These are phyloP conservation scores for Calophaca sinica DNA, from an alignment of 306 rosid genomes.

Conservation along the genomic window DNA sequence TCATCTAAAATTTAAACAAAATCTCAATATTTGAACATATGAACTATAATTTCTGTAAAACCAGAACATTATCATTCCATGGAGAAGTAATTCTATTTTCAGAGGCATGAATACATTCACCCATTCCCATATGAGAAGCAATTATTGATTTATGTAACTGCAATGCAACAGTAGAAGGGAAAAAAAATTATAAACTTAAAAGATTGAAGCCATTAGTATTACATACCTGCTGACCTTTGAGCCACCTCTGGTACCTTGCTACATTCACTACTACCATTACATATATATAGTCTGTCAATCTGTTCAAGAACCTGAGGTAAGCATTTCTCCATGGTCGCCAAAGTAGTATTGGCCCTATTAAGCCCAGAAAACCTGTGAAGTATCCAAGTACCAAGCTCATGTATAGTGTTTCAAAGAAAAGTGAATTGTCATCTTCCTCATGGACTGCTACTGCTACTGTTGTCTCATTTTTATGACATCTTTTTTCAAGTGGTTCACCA, in stretches of 20 bases:
- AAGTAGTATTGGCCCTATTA: conserved; percentile 25
- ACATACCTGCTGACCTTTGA: conserved; percentile 8
- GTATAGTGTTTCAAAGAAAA: conserved; percentile 31
- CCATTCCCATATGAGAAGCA: too few relatives aligned
- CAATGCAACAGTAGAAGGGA: too few relatives aligned
- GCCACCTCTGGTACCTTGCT: background rate
- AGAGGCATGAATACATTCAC: too few relatives aligned
- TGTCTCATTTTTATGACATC: background rate
- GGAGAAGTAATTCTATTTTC: too few relatives aligned
- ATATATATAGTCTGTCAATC: background rate
- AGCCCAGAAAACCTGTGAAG: conserved; percentile 30
- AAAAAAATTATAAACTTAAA: too few relatives aligned
- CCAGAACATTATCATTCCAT: too few relatives aligned
- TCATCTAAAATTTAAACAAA: too few relatives aligned
- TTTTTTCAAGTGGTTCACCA: conserved; percentile 23
- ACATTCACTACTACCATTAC: background rate
- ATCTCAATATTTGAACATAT: too few relatives aligned
- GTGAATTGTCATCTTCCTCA: conserved; percentile 5
- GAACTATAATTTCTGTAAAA: too few relatives aligned
- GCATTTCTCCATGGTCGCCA: conserved; percentile 23
- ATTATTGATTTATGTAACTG: too few relatives aligned
- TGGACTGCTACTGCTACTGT: background rate
- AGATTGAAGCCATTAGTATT: background rate
- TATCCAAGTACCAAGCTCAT: conserved; percentile 26
- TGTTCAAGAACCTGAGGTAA: conserved; percentile 25